Base-by-base conservation (phyloP, 441 rosid genomes). In the Adansonia gregorii region DNA sequence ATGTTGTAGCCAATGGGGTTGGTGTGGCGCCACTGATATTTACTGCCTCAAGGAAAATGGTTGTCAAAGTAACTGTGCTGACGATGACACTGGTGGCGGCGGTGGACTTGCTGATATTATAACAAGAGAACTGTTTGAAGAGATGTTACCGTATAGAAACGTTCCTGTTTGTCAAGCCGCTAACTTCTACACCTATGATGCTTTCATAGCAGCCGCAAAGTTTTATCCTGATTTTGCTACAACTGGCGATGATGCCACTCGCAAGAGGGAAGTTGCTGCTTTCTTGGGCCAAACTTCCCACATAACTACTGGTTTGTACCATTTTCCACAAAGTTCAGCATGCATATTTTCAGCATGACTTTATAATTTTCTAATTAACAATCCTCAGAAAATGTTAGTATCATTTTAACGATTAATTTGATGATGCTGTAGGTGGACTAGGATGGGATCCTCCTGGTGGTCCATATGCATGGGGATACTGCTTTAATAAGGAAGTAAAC, bases 281-380 rank as follows among this genome's bases (percentile, higher is more conserved):
- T 91, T 91, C 83, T 82, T 91, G 10, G 91, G 82, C 45, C 93
- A 91, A 65, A 91, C 95, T 39, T 87, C 85, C 10, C 80, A 82
- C 20, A 86, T 87, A 83, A 89, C 90, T 46, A 87, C 88, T 0
- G 88, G 19, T 14, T 54, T n/a, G 27, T 24, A 24, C 27, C 27
- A 24, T 24, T 24, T 24, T 24, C 27, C 27, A 24, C 27, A 1
- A 24, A 24, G 27, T 24, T 24, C 27, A 24, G 27, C 27, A 24
- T 24, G 27, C 27, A 24, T 24, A 24, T 24, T 24, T 24, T 24
- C 27, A 24, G 27, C 27, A 24, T 24, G 27, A 24, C 27, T 24
- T 24, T 24, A 24, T 24, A 24, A 24, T 24, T 24, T 24, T 24
- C 27, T 24, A 24, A 24, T 24, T 24, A 24, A 24, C 27, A 24